Evolutionary conservation across 371 early-diverging fungal genomes (phyloP).

Genomic region (Haplosporangium sp.): DNA sequence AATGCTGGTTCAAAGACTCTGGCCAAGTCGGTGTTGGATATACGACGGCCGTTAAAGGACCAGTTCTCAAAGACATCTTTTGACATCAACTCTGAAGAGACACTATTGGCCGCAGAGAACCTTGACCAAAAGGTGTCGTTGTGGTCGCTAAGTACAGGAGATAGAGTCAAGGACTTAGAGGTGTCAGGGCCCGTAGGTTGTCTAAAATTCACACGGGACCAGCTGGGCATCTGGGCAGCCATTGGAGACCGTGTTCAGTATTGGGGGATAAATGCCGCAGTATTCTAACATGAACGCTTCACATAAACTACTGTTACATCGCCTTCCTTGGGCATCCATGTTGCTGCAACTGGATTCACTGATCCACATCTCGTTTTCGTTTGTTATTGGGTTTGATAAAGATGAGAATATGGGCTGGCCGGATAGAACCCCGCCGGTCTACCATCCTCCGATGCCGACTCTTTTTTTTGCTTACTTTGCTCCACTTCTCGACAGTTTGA

Average conservation of each 20-base stretch:
- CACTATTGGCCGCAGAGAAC: slow-evolving; percentile 33
- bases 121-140: slow-evolving; percentile 27
- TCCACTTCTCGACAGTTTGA: slow-evolving; percentile 8
- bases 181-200: slow-evolving; percentile 12
- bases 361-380: not conserved
- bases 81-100: slow-evolving; percentile 30
- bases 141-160: slow-evolving; percentile 43
- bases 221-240: slow-evolving; percentile 32
- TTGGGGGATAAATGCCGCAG: slow-evolving; percentile 14
- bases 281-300: too few relatives aligned
- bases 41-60: slow-evolving; percentile 22
- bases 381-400: not conserved
- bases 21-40: slow-evolving; percentile 27
- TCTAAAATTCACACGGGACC: slow-evolving; percentile 19
- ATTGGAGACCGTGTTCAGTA: slow-evolving; percentile 24
- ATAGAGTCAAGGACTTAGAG: slow-evolving; percentile 34
- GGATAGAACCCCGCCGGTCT: slow-evolving; percentile 24
- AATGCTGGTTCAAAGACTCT: not conserved
- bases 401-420: slow-evolving; percentile 20
- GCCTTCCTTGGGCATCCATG: slow-evolving; percentile 20
- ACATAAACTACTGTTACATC: slow-evolving; percentile 4
- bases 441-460: slow-evolving; percentile 8
- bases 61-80: slow-evolving; percentile 31
- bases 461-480: not conserved
- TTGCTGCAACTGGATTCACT: not conserved